phyloP scores from a whole-genome alignment of 2,329 filamentous ascomycete species.

The Ophiognomonia clavigignenti-juglandacearum region DNA sequence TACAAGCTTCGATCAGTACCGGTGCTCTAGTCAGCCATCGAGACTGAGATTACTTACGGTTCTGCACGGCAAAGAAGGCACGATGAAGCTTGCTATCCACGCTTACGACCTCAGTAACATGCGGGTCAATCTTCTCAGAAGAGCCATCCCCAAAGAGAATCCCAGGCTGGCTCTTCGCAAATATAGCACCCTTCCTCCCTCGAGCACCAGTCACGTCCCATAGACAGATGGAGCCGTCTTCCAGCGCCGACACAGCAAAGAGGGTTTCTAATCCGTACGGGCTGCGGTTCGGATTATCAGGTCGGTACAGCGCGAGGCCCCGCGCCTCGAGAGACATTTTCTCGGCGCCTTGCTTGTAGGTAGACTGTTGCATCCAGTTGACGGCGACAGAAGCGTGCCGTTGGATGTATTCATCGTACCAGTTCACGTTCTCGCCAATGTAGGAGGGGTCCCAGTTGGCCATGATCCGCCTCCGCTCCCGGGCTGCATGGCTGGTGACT shows the following conservation, averaged over 20 bases:
- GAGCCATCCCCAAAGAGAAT: constrained; percentile 58
- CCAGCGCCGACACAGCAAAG: constrained; percentile 70
- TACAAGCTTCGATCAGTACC: constrained; percentile 21
- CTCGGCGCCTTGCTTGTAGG: constrained; percentile 33
- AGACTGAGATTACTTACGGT: constrained; percentile 41
- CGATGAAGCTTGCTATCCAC: constrained; percentile 63
- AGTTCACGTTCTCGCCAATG: constrained; percentile 66
- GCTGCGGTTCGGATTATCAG: constrained; percentile 44
- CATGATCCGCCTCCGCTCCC: constrained; percentile 51
- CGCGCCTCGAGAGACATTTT: constrained; percentile 59
- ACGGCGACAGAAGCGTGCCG: constrained; percentile 69
- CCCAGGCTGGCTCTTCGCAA: constrained; percentile 61
- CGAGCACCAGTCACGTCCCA: constrained; percentile 68
- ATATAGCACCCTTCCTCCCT: constrained; percentile 53
- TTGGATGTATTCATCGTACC: constrained; percentile 87
- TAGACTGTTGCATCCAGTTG: constrained; percentile 70
- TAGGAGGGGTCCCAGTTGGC: constrained; percentile 82
- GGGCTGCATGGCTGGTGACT: constrained; percentile 26
- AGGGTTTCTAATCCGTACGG: constrained; percentile 38
- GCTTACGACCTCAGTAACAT: constrained; percentile 76
- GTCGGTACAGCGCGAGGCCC: constrained; percentile 65
- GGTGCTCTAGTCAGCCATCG: not conserved
- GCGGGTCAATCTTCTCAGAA: constrained; percentile 61
- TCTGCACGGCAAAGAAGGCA: constrained; percentile 77
- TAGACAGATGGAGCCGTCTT: constrained; percentile 81